phyloP scores from a whole-genome alignment of 192 early-diverging fungal genomes.

The Rhizoclosmatium globosum region DNA sequence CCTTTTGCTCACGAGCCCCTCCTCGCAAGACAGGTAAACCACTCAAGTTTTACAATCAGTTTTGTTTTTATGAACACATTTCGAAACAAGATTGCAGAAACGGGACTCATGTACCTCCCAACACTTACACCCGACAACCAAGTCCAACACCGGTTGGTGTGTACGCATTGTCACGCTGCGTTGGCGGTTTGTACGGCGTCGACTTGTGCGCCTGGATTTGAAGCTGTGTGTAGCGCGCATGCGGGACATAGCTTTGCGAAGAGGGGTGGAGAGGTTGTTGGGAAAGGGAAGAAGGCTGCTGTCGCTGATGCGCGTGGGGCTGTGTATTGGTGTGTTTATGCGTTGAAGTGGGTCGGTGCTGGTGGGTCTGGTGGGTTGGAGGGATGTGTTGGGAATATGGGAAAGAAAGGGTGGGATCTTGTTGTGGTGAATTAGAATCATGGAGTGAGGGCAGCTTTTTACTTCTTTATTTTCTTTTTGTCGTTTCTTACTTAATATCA shows the following conservation, averaged over 20 bases:
- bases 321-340: slow-evolving; percentile 19
- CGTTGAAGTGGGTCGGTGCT: background rate
- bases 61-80: background rate
- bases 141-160: slow-evolving; percentile 16
- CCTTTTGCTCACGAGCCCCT: slow-evolving; percentile 3
- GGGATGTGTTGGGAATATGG: background rate
- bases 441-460: background rate
- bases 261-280: background rate
- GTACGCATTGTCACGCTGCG: slow-evolving; percentile 5
- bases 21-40: slow-evolving; percentile 2
- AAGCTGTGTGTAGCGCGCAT: background rate
- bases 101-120: slow-evolving; percentile 6
- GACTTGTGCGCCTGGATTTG: background rate
- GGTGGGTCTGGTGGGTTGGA: background rate
- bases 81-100: slow-evolving; percentile 1
- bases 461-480: too few relatives aligned
- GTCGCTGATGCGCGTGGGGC: background rate
- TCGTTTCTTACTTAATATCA: too few relatives aligned
- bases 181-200: slow-evolving; percentile 10
- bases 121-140: background rate
- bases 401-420: slow-evolving; percentile 21
- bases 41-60: background rate
- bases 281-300: background rate
- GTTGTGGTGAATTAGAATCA: background rate
- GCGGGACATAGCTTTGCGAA: slow-evolving; percentile 14